Percentiles rank a stretch among this genome's conserved stretches.
phyloP scores from a whole-genome alignment of 805 yeast species.

The Maudiozyma serrabonitensis region DNA sequence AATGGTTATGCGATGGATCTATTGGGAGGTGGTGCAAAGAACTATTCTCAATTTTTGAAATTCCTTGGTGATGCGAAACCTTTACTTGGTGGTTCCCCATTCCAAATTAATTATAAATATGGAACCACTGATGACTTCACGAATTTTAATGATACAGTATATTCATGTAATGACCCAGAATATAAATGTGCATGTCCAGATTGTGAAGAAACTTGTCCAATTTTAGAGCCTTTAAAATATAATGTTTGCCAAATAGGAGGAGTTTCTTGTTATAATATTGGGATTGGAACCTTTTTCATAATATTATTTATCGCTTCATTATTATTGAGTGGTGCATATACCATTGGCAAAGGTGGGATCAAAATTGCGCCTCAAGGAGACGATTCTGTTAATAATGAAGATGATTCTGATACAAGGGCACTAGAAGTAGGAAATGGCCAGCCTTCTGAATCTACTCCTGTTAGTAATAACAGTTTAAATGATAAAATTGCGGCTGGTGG shows the following conservation, averaged over 20 bases:
- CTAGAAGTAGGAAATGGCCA: background rate
- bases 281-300: slow-evolving; percentile 16
- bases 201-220: slow-evolving; percentile 75
- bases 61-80: slow-evolving; percentile 95
- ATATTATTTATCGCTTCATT: slow-evolving; percentile 27
- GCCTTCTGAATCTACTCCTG: background rate
- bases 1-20: slow-evolving; percentile 95
- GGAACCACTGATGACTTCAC: slow-evolving; percentile 16
- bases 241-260: slow-evolving; percentile 46
- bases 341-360: background rate
- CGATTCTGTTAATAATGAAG: background rate
- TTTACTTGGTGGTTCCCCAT: slow-evolving; percentile 87
- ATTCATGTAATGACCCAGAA: slow-evolving; percentile 48
- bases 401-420: background rate
- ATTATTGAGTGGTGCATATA: background rate
- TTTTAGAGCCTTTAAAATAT: slow-evolving; percentile 38
- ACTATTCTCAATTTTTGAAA: slow-evolving; percentile 62
- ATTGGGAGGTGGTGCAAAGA: slow-evolving; percentile 92
- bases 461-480: background rate
- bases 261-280: slow-evolving; percentile 48
- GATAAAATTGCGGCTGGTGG: slow-evolving; percentile 9
- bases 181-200: slow-evolving; percentile 87
- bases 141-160: slow-evolving; percentile 15
- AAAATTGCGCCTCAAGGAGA: background rate
- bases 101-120: slow-evolving; percentile 75